phyloP scores from a whole-genome alignment of 2,329 filamentous ascomycete species.

The Fusarium graminum region DNA sequence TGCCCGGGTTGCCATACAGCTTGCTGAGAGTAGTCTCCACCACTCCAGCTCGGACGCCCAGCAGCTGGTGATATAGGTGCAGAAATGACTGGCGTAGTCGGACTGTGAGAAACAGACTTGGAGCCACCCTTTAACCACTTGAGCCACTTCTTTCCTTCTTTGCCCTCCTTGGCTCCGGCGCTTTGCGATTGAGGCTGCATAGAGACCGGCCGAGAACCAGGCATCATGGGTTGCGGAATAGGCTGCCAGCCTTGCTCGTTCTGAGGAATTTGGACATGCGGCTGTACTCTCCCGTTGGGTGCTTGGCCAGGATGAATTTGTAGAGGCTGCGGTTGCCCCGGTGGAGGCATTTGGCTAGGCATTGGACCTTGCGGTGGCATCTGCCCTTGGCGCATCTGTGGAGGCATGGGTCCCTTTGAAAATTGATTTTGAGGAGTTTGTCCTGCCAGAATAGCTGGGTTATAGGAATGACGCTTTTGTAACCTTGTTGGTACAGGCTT shows the following conservation, averaged over 20 bases:
- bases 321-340: conserved; percentile 15
- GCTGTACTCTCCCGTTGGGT: conserved; percentile 28
- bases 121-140: conserved; percentile 47
- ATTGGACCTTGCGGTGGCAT: conserved; percentile 5
- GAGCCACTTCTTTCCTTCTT: conserved; percentile 45
- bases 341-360: conserved; percentile 5
- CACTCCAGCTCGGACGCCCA: conserved; percentile 33
- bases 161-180: conserved; percentile 42
- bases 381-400: conserved; percentile 12
- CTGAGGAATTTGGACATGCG: conserved; percentile 39
- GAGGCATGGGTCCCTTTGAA: conserved; percentile 9
- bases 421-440: conserved; percentile 25
- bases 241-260: conserved; percentile 36
- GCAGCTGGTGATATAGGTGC: conserved; percentile 28
- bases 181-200: conserved; percentile 37
- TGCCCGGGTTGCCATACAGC: conserved; percentile 45
- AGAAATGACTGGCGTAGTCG: conserved; percentile 30
- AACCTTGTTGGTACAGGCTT: conserved; percentile 25
- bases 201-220: conserved; percentile 31
- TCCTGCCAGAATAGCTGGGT: conserved; percentile 21
- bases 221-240: conserved; percentile 32
- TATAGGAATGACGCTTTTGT: conserved; percentile 33
- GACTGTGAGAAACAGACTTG: conserved; percentile 40
- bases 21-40: conserved; percentile 40
- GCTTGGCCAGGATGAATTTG: conserved; percentile 18